Base-by-base conservation (phyloP, 2,329 filamentous ascomycete genomes). In the Aspergillus pseudoterreus region DNA sequence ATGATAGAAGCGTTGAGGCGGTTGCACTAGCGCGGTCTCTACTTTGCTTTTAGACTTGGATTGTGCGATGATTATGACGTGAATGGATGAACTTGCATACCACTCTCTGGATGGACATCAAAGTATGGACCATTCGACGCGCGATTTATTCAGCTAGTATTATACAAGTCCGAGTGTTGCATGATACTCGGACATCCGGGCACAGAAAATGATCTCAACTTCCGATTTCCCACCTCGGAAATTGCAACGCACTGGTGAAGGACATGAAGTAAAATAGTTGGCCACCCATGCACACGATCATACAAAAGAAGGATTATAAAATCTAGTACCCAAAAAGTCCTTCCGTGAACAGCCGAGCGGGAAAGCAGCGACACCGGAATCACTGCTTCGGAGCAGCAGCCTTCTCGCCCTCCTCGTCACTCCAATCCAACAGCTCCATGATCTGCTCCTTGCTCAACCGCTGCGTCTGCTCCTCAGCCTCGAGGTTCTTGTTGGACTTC, bases 401-500 rank as follows among this genome's bases (percentile, higher is more conserved):
- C 57, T 63, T 63, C 43, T 60, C 65, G 32, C 48, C 58, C 49
- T 67, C 65, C 3, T 59, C 59, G 9, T 72, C 66, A 79, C 64
- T 83, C 78, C 60, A 70, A 55, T 82, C 78, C 67, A 91, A 69
- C 62, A 86, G 83, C 70, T 91, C 85, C 65, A 84, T 81, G 60
- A 92, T 86, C 67, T 91, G 86, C 72, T 87, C 86, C 68, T 90
- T 86, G 54, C 86, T 83, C 58, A 88, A 79, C 52, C 85, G 82
- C 60, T 85, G 83, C 61, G 82, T 78, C 58, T 72, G 70, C 72
- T 82, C 76, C 56, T 88, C 85, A 58, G 83, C 77, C 44, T 78
- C 69, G 63, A 87, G 66, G 64, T 83, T 80, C 76, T 83, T 84
- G 54, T 88, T 74, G 68, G 87, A 78, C 58, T 81, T 79, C 63